A percentile compares a stretch with the other conserved stretches of the same genome.
Conservation (phyloP, 1,284 basidiomycete species). For the Gymnopus androsaceus region DNA sequence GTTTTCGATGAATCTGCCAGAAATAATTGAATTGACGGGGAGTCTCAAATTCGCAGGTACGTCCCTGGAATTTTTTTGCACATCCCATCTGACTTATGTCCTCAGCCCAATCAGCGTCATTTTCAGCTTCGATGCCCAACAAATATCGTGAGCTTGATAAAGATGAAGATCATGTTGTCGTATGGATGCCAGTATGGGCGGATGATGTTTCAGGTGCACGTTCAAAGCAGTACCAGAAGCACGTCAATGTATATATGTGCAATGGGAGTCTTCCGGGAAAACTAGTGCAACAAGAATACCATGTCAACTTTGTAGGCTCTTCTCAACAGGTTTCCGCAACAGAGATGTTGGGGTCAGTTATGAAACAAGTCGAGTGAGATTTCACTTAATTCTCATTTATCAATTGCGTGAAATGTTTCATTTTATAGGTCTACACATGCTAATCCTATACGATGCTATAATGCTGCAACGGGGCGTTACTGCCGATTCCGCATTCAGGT, state of each 20-base stretch:
- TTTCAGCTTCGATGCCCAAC: background rate
- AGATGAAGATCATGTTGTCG: constrained; percentile 17
- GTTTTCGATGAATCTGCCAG: too few species aligned
- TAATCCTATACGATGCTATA: background rate
- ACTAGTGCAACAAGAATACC: constrained; percentile 26
- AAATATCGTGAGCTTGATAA: constrained; percentile 3
- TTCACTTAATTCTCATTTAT: too few species aligned
- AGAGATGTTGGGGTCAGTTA: background rate
- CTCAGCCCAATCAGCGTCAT: too few species aligned
- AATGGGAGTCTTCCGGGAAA: constrained; percentile 8
- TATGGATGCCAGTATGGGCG: constrained; percentile 19
- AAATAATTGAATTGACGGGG: too few species aligned
- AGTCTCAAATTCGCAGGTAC: too few species aligned
- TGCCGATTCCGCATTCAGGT: constrained; percentile 16
- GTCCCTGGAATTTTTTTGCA: too few species aligned
- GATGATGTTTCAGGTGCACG: constrained; percentile 25
- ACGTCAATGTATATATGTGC: constrained; percentile 23
- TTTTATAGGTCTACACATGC: background rate
- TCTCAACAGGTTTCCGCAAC: constrained; percentile 12
- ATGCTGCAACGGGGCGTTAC: constrained; percentile 1
- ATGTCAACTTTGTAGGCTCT: constrained; percentile 24
- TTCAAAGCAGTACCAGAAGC: constrained; percentile 28
- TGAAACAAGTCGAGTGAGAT: background rate
- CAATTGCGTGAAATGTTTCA: background rate
- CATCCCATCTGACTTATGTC: too few species aligned